Conservation (phyloP, 1,284 basidiomycete genomes). For the Amylostereum areolatum region DNA sequence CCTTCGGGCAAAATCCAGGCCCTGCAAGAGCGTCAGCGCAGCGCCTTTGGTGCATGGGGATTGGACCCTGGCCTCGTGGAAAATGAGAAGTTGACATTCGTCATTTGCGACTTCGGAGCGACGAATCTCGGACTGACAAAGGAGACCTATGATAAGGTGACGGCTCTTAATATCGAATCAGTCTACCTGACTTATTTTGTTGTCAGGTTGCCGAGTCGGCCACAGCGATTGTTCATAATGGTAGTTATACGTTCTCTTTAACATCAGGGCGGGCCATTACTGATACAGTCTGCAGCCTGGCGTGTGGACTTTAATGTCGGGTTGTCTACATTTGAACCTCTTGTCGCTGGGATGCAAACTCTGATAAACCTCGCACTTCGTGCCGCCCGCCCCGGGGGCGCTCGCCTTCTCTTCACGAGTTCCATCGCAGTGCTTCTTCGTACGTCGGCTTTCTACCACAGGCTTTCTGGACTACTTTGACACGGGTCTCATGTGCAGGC, state of each 20-base stretch:
- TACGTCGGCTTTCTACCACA: slow-evolving; percentile 6
- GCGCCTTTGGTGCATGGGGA: neutral
- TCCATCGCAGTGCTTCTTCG: slow-evolving; percentile 24
- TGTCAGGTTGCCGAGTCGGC: slow-evolving; percentile 5
- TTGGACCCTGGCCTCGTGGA: neutral
- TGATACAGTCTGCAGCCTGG: slow-evolving; percentile 13
- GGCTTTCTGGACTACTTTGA: neutral
- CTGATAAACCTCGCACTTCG: slow-evolving; percentile 16
- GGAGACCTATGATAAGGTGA: neutral
- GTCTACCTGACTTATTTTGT: too few species aligned
- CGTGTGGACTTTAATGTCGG: slow-evolving; percentile 17
- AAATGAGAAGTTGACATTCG: neutral
- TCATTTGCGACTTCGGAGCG: neutral
- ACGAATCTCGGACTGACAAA: neutral
- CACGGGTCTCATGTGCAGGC: neutral
- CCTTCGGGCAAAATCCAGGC: slow-evolving; percentile 5
- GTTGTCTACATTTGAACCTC: slow-evolving; percentile 15
- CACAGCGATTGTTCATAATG: slow-evolving; percentile 9
- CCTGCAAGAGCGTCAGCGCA: slow-evolving; percentile 1
- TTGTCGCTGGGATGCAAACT: slow-evolving; percentile 10
- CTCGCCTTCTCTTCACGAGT: slow-evolving; percentile 30
- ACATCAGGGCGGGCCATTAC: neutral
- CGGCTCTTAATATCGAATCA: too few species aligned
- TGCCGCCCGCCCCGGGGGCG: slow-evolving; percentile 9
- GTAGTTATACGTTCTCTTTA: slow-evolving; percentile 1